A percentile compares a stretch with the other conserved stretches of the same genome.
phyloP scores from a whole-genome alignment of 495 filamentous ascomycete species.

The Neurospora sp. region DNA sequence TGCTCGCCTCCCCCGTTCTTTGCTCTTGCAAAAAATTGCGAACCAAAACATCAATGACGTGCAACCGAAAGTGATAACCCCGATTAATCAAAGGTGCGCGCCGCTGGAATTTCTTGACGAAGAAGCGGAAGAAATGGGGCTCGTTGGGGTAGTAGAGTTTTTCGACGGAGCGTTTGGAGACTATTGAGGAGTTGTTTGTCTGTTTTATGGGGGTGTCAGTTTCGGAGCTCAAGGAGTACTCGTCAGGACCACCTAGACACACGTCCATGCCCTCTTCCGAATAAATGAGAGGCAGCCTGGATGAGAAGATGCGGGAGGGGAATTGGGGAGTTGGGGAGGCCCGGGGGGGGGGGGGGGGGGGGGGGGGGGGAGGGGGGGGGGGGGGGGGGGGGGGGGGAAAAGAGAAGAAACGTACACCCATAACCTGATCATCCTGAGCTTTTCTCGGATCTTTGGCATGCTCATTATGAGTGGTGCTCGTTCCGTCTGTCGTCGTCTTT shows the following conservation, averaged over 20 bases:
- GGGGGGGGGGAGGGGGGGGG: neutral
- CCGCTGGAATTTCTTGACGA: slow-evolving; percentile 73
- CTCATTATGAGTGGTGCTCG: neutral
- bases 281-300: no score
- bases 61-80: slow-evolving; percentile 79
- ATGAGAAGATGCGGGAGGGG: no score
- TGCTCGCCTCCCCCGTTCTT: slow-evolving; percentile 11
- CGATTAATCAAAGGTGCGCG: slow-evolving; percentile 78
- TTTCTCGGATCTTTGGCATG: slow-evolving; percentile 1
- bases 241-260: no score
- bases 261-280: no score
- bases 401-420: slow-evolving; percentile 44
- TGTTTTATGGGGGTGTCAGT: no score
- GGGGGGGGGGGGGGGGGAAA: neutral
- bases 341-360: neutral
- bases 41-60: slow-evolving; percentile 64
- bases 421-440: slow-evolving; percentile 55
- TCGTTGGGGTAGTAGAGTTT: slow-evolving; percentile 64
- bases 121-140: slow-evolving; percentile 74
- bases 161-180: slow-evolving; percentile 83
- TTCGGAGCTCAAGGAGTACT: no score
- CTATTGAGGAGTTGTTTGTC: slow-evolving; percentile 77
- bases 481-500: neutral
- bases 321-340: no score
- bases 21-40: slow-evolving; percentile 54